Percentiles rank a stretch among this genome's conserved stretches.
phyloP scores from a whole-genome alignment of 73 alveolate species.

The Uronychia binucleata region DNA sequence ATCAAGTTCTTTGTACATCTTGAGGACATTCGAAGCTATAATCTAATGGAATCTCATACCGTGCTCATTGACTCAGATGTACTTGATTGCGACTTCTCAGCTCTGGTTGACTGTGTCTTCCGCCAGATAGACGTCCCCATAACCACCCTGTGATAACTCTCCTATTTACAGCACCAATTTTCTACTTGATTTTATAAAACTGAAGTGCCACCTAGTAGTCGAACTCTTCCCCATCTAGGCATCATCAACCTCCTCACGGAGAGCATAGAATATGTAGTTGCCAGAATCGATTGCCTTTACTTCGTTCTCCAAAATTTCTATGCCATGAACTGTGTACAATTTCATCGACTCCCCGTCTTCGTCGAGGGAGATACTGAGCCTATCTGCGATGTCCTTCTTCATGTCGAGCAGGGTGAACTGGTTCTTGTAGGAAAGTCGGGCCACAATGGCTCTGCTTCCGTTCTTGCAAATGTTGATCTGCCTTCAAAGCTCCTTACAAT shows the following conservation, averaged over 20 bases:
- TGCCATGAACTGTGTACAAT: background rate
- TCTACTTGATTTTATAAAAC: conserved; percentile 5
- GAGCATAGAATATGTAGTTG: background rate
- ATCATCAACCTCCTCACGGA: too few relatives aligned
- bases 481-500: too few relatives aligned
- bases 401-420: background rate
- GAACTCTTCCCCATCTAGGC: background rate
- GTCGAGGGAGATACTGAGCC: background rate
- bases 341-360: background rate
- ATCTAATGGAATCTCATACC: too few relatives aligned
- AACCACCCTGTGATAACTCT: too few relatives aligned
- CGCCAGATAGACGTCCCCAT: conserved; percentile 42
- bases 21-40: background rate
- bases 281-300: background rate
- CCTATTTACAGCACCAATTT: conserved; percentile 39
- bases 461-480: background rate
- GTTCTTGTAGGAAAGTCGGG: background rate
- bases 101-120: conserved; percentile 12
- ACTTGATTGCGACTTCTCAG: conserved; percentile 44
- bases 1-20: conserved; percentile 39
- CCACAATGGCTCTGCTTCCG: background rate
- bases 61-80: conserved; percentile 11
- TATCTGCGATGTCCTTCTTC: background rate
- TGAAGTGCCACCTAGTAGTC: background rate
- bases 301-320: background rate